Conservation (phyloP, 2,329 filamentous ascomycete genomes). For the Epicoccum sorghinum region DNA sequence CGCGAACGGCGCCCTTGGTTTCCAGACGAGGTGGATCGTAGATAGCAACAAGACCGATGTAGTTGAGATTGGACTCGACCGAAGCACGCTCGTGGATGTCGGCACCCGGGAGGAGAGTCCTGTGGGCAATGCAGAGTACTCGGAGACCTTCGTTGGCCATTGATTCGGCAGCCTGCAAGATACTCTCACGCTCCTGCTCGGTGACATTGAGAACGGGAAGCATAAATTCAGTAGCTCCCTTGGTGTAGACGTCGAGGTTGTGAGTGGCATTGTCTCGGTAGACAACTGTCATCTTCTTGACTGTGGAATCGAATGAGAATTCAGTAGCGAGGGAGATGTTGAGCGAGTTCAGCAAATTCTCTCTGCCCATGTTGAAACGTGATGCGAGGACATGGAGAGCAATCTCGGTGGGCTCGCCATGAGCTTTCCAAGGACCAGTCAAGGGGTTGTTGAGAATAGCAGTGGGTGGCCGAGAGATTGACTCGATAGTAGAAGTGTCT, state of each 20-base stretch:
- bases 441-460: constrained; percentile 25
- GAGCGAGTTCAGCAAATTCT: constrained; percentile 33
- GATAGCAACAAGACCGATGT: constrained; percentile 83
- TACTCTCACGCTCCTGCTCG: constrained; percentile 36
- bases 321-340: constrained; percentile 44
- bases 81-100: constrained; percentile 57
- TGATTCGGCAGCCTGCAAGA: constrained; percentile 38
- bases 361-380: constrained; percentile 46
- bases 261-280: constrained; percentile 41
- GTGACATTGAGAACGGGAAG: constrained; percentile 40
- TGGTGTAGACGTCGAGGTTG: constrained; percentile 45
- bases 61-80: constrained; percentile 71
- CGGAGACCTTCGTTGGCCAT: constrained; percentile 49
- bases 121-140: constrained; percentile 48
- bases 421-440: constrained; percentile 40
- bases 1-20: constrained; percentile 64
- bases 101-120: constrained; percentile 33
- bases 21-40: constrained; percentile 86
- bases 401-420: constrained; percentile 49
- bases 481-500: constrained; percentile 39
- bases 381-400: constrained; percentile 49
- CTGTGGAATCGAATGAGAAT: constrained; percentile 49
- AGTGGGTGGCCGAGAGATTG: constrained; percentile 38
- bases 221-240: constrained; percentile 49
- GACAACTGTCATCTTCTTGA: constrained; percentile 50